Evolutionary conservation across 208 protist genomes (phyloP), one percentile per base, ranked within the genome.

Genomic region (Crithidia fasciculata): DNA sequence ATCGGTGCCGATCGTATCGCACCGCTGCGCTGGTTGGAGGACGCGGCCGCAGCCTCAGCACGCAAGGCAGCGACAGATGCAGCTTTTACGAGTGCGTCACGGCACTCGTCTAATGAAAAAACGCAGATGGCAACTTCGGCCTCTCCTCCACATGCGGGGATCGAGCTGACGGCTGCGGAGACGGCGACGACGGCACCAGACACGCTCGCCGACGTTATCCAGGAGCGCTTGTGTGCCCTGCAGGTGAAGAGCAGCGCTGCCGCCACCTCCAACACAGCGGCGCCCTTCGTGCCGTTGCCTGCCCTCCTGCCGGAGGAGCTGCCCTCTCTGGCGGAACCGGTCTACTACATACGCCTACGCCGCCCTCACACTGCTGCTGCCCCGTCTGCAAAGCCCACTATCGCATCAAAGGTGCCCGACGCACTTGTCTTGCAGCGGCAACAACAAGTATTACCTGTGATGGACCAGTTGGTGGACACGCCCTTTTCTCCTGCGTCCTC

Each of bases 21-120:
- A 15, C 77, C 81, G 37, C 53, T 87, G 19, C 52, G 49, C 10
- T 89, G 85, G 85, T 69, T 89, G 13, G 62, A 77, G 43, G 77
- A 74, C 65, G 72, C 65, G 39, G 65, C 49, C 60, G 69, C 57
- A 9, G 59, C 57, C 6, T 53, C 45, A 36, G 40, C 52, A 18
- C 28, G 43, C 50, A 67, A 60, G 50, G 65, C 58, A 15, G 49
- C 50, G 10, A 40, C 40, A 41, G 59, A 69, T 39, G 58, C 54
- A 28, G n/a, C 39, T 57, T 1, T 28, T 28, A 28, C 28, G 28
- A 28, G 28, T 28, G 0, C 28, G 28, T 28, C 28, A 28, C 28
- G 28, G 28, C 28, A 28, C 28, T 28, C 28, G 1, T 2, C 28
- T 2, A 28, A 28, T 28, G 52, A n/a, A 16, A 43, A 52, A 28